A percentile compares a stretch with the other conserved stretches of the same genome.
These are phyloP conservation scores for Cubamyces sp. DNA, from an alignment of 768 basidiomycete species.

Conservation along the genomic window DNA sequence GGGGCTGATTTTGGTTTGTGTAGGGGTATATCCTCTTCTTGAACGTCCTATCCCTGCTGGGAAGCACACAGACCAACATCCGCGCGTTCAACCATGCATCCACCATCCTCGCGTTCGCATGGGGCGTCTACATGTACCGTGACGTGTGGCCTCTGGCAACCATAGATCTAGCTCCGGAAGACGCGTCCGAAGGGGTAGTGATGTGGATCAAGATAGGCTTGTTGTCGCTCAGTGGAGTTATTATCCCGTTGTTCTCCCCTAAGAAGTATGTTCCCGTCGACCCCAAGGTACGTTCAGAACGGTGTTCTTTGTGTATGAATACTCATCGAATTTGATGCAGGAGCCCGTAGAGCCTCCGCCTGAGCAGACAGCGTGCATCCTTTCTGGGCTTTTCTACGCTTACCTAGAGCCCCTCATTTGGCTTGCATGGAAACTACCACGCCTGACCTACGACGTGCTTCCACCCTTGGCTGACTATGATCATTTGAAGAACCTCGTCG, in stretches of 20 bases:
- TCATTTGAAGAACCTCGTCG: slow-evolving; percentile 31
- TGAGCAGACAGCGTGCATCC: slow-evolving; percentile 49
- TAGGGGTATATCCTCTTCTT: slow-evolving; percentile 42
- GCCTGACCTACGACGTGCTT: slow-evolving; percentile 38
- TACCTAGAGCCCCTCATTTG: slow-evolving; percentile 44
- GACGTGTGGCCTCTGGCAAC: slow-evolving; percentile 45
- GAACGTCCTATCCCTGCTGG: slow-evolving; percentile 35
- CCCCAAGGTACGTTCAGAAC: slow-evolving; percentile 33
- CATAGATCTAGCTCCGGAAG: slow-evolving; percentile 37
- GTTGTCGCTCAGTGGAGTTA: slow-evolving; percentile 38
- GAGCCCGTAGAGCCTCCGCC: slow-evolving; percentile 35
- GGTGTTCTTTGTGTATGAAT: not conserved
- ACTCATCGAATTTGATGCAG: not conserved
- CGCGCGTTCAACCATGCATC: slow-evolving; percentile 38
- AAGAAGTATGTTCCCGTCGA: slow-evolving; percentile 46
- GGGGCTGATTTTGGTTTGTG: not conserved
- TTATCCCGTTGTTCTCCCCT: slow-evolving; percentile 45
- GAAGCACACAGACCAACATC: slow-evolving; percentile 30
- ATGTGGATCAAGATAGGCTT: slow-evolving; percentile 44
- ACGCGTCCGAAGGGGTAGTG: slow-evolving; percentile 36
- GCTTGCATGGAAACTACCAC: slow-evolving; percentile 36
- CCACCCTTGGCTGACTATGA: slow-evolving; percentile 42
- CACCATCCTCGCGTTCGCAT: slow-evolving; percentile 38
- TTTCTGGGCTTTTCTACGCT: slow-evolving; percentile 45
- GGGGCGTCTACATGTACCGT: slow-evolving; percentile 42